These are phyloP conservation scores for Hyaloscypha variabilis DNA, from an alignment of 495 filamentous ascomycete genomes.

Conservation along the genomic window DNA sequence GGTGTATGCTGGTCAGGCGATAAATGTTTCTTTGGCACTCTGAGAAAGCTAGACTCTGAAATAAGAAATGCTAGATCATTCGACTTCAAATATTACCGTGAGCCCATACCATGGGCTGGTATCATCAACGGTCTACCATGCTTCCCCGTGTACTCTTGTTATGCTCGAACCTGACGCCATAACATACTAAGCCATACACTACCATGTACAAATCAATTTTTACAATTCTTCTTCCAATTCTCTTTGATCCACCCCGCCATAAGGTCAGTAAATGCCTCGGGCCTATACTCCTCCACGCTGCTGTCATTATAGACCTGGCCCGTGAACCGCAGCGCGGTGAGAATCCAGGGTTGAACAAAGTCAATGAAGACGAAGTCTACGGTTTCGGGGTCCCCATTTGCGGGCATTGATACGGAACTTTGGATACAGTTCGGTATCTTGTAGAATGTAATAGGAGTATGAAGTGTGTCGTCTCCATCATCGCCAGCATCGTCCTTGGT, in stretches of 20 bases:
- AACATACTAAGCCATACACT: background rate
- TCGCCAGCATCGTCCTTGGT: conserved; percentile 81
- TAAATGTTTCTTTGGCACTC: no score
- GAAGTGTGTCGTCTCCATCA: conserved; percentile 93
- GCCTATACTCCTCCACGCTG: conserved; percentile 67
- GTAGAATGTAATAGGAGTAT: conserved; percentile 74
- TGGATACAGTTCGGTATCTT: conserved; percentile 82
- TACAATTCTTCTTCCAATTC: conserved; percentile 68
- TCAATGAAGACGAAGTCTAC: conserved; percentile 91
- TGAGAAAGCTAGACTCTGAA: no score
- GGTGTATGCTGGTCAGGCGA: no score
- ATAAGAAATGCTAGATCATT: no score
- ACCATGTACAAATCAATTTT: conserved; percentile 22
- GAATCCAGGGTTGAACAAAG: conserved; percentile 81
- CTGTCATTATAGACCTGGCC: conserved; percentile 60
- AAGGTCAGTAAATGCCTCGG: conserved; percentile 71
- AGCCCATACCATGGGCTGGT: no score
- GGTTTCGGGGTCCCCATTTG: conserved; percentile 55
- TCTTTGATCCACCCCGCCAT: conserved; percentile 76
- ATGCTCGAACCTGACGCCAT: background rate
- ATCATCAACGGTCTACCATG: no score
- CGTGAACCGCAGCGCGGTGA: conserved; percentile 69
- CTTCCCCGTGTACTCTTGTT: no score
- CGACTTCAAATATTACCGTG: no score
- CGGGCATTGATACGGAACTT: conserved; percentile 57